Base-by-base conservation (phyloP, 2,329 filamentous ascomycete species). In the Diaporthe vexans region DNA sequence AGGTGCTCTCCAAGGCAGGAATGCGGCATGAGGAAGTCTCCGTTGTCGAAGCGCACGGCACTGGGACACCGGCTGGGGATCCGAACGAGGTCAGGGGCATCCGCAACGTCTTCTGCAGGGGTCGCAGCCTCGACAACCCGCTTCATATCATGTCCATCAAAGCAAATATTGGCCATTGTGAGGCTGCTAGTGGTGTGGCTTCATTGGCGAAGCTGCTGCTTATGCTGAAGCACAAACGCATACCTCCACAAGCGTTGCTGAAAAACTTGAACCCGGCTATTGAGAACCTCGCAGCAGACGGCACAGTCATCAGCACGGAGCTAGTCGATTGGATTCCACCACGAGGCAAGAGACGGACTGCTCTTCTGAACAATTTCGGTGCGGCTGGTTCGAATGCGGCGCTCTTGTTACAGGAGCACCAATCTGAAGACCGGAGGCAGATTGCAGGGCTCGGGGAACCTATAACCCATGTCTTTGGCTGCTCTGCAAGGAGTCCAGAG, bases 311-410 rank as follows among this genome's bases (percentile, higher is more conserved):
- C 68, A 78, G 77, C 85, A 56, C 37, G 10, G 40, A 33, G 29
- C 37, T 37, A 8, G 4, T 46, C 11, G 51, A 40, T 11, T 56
- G 35, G 35, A 35, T 7, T 15, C n/a, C 15, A 7, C 54, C n/a
- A 21, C 5, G 19, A 40, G 54, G 68, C 9, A 43, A 46, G 37
- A 61, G 43, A 19, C 43, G 58, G 17, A 54, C 26, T 19, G 70
- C 58, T 29, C 58, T 72, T 15, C 24, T 72, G 56, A 91, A 91
- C 81, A 89, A 88, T 80, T 90, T 89, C 75, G 84, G 84, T 56
- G 89, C 89, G 19, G 87, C 88, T n/a, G 89, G 89, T 69, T 89
- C 88, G 6, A 92, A 91, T 78, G 89, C 87, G 11, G 84, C 84
- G 8, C 77, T 91, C 46, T 76, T 89, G 9, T 71, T 91, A 17